These are phyloP conservation scores for Ustilago shanxiensis DNA, from an alignment of 1,284 basidiomycete species.

Conservation along the genomic window DNA sequence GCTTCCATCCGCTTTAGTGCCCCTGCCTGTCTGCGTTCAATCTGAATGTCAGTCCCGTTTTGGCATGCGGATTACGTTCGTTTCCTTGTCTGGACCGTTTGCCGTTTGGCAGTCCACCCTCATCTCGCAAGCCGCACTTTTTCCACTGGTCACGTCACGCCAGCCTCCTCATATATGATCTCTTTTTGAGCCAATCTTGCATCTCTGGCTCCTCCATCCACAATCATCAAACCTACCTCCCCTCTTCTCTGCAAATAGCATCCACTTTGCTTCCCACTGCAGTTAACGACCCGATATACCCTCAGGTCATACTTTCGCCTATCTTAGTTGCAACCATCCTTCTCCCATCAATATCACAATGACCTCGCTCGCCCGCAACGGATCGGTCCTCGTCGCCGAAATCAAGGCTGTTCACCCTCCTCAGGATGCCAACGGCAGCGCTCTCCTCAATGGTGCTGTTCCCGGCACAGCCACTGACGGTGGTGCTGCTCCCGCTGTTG, in stretches of 20 bases:
- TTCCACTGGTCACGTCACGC: slow-evolving; percentile 1
- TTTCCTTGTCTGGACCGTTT: neutral
- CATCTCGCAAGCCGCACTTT: no score
- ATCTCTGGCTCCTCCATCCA: neutral
- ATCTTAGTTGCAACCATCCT: no score
- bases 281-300: slow-evolving; percentile 2
- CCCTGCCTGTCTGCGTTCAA: slow-evolving; percentile 1
- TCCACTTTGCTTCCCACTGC: neutral
- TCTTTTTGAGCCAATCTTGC: no score
- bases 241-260: neutral
- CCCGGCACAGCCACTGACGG: slow-evolving; percentile 33
- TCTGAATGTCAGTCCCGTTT: neutral
- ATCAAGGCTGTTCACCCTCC: slow-evolving; percentile 49
- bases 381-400: slow-evolving; percentile 53
- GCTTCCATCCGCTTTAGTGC: slow-evolving; percentile 8
- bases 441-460: slow-evolving; percentile 15
- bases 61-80: slow-evolving; percentile 10
- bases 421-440: slow-evolving; percentile 16
- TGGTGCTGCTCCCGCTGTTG: slow-evolving; percentile 38
- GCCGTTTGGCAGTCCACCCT: no score
- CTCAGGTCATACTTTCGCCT: slow-evolving; percentile 14
- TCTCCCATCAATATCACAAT: no score
- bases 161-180: neutral
- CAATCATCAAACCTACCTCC: neutral
- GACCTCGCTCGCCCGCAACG: slow-evolving; percentile 50